Evolutionary conservation across 2,329 filamentous ascomycete genomes (phyloP), one percentile per base, ranked within the genome.

Genomic region (Neofusicoccum cordaticola): DNA sequence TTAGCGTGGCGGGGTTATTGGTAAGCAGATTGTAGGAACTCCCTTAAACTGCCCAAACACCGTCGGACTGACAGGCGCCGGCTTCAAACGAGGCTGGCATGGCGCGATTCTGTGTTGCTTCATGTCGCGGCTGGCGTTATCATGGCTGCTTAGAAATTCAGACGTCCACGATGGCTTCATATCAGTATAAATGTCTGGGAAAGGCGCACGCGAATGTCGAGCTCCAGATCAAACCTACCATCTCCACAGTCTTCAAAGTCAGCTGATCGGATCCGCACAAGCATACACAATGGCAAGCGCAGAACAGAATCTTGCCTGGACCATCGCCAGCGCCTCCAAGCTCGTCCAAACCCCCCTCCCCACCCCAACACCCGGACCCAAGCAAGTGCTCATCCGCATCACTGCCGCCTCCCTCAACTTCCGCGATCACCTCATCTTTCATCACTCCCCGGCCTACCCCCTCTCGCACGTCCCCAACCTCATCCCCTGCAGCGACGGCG

Each of bases 401-500:
- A 27, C n/a, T n/a, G 48, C 44, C 22, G 63, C 47, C 52, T 60
- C 37, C 19, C 47, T 64, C 52, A 64, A 66, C 34, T 61, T 13
- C 31, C 53, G 52, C 19, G 61, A 66, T 19, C 22, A 53, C 52
- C 27, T 66, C n/a, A 13, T 64, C 19, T 7, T 58, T 19, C 41
- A 44, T 11, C 64, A 66, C 44, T 62, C 47, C 7, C 13, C 64
- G 4, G 45, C 34, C 5, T 66, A 64, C 51, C 50, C 51, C 13
- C 9, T 42, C 2, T 8, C 22, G 4, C 9, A 35, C 11, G 37
- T 8, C 4, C 9, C 15, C 6, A 31, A 51, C 35, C 52, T 57
- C 34, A 62, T 71, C 4, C 69, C 69, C 9, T 65, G 69, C 50
- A 65, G 65, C 48, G 72, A 73, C 45, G 70, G 68, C 9, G 68